Conservation (phyloP, 805 yeast genomes). For the Metschnikowia cerradonensis region DNA sequence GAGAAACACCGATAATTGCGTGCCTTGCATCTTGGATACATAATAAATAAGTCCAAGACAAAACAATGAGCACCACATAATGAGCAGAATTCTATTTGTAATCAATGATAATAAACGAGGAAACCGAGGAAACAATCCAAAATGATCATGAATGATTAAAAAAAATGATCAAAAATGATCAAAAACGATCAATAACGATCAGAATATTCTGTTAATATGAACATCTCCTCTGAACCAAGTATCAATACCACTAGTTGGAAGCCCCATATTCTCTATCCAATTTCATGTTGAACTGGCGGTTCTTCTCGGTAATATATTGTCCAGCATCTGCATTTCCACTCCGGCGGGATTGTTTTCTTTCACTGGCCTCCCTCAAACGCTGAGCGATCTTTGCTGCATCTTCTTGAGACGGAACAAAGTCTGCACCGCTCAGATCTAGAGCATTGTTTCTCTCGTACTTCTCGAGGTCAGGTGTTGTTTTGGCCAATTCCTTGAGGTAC, state of each 20-base stretch:
- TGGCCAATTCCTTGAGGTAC: conserved; percentile 49
- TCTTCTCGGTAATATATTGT: conserved; percentile 62
- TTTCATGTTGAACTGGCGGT: conserved; percentile 69
- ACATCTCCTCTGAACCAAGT: too few species aligned
- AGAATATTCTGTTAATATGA: too few species aligned
- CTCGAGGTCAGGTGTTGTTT: conserved; percentile 34
- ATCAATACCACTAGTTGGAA: neutral
- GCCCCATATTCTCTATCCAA: conserved; percentile 28
- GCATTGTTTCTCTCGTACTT: conserved; percentile 28
- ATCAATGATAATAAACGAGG: too few species aligned
- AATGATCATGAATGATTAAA: too few species aligned
- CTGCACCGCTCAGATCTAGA: neutral
- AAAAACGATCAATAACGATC: too few species aligned
- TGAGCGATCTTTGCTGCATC: conserved; percentile 27
- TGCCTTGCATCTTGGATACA: too few species aligned
- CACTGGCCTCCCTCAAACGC: conserved; percentile 32
- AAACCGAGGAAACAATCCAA: too few species aligned
- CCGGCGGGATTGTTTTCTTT: conserved; percentile 31
- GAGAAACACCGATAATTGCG: too few species aligned
- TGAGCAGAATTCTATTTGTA: too few species aligned
- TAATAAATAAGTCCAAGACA: too few species aligned
- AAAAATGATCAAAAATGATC: too few species aligned
- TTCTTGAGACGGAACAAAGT: conserved; percentile 5
- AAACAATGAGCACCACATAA: too few species aligned
- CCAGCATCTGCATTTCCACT: conserved; percentile 35